phyloP scores from a whole-genome alignment of 768 basidiomycete species.

The Gymnopilus dilepis region DNA sequence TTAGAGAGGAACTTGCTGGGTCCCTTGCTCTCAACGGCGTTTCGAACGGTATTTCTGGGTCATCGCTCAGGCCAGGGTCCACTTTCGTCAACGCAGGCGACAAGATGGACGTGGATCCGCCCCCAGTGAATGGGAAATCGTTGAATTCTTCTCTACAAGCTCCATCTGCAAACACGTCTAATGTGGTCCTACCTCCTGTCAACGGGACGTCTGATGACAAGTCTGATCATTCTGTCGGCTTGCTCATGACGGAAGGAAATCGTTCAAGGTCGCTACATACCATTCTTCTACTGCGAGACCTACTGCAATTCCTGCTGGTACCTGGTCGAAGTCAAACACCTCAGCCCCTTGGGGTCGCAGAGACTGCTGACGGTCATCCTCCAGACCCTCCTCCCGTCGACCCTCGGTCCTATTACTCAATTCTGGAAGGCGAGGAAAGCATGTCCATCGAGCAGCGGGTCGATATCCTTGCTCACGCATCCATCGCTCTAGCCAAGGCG shows the following conservation, averaged over 20 bases:
- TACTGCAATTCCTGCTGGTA: conserved; percentile 19
- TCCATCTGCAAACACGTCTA: neutral
- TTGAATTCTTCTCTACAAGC: neutral
- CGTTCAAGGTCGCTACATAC: conserved; percentile 20
- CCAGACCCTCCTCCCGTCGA: neutral
- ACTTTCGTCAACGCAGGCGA: neutral
- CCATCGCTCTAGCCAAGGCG: conserved; percentile 22
- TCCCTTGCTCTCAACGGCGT: neutral
- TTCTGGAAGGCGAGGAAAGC: conserved; percentile 16
- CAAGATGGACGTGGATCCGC: conserved; percentile 1
- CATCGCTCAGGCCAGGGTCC: neutral
- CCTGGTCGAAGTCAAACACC: neutral
- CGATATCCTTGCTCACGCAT: conserved; percentile 22
- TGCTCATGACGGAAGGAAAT: conserved; percentile 14
- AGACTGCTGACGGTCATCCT: neutral
- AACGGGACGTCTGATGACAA: neutral
- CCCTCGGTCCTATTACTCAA: neutral
- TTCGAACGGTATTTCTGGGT: neutral
- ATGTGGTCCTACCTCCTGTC: neutral
- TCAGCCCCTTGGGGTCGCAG: neutral
- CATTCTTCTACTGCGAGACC: conserved; percentile 18
- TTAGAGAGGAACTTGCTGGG: neutral
- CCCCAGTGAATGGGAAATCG: neutral
- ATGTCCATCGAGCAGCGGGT: conserved; percentile 22
- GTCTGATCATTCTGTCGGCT: conserved; percentile 4